Conservation (phyloP, 164 flowering plant genomes). For the Magnolia officinalis region DNA sequence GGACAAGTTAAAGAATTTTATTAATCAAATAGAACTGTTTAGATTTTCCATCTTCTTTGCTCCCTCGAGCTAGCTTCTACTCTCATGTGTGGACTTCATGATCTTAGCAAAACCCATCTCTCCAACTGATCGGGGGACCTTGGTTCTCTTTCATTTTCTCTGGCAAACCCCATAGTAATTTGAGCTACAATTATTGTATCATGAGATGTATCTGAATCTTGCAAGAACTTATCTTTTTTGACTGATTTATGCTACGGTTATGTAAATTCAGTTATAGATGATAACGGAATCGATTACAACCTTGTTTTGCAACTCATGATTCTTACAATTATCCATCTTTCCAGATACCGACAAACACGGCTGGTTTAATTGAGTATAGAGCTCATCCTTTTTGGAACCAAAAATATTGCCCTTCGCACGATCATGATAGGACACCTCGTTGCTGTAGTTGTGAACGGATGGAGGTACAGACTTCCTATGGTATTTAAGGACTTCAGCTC, state of each 20-base stretch:
- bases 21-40: no score
- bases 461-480: conserved; percentile 51
- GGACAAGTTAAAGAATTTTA: no score
- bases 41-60: neutral
- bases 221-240: no score
- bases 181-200: neutral
- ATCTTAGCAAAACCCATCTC: neutral
- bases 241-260: neutral
- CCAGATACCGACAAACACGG: conserved; percentile 88
- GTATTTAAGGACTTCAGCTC: neutral
- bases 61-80: neutral
- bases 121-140: neutral
- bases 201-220: no score
- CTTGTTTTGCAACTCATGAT: neutral
- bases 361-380: conserved; percentile 89
- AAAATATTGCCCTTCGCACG: conserved; percentile 93
- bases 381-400: conserved; percentile 96
- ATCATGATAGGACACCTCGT: conserved; percentile 74
- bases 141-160: neutral
- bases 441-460: conserved; percentile 96
- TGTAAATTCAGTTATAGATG: no score
- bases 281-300: neutral
- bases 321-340: conserved; percentile 11
- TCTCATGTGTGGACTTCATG: neutral
- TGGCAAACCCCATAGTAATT: neutral